phyloP scores from a whole-genome alignment of 1,139 yeast genomes.

The Yamadazyma blattariae region DNA sequence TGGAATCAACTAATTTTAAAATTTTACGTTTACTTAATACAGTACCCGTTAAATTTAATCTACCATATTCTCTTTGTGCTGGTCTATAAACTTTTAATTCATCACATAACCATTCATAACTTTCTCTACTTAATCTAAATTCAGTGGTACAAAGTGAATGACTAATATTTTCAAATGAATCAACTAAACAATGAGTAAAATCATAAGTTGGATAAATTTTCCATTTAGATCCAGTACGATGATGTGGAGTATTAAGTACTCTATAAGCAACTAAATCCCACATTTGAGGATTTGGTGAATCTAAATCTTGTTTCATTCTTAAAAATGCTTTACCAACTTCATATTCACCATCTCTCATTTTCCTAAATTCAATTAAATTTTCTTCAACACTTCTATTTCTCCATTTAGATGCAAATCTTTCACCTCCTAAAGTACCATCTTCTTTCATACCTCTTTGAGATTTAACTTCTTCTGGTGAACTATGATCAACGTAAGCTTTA shows the following conservation, averaged over 20 bases:
- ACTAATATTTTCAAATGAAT: slow-evolving; percentile 92
- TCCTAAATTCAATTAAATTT: slow-evolving; percentile 76
- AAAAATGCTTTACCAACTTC: slow-evolving; percentile 89
- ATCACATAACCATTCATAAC: slow-evolving; percentile 98
- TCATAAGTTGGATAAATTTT: slow-evolving; percentile 97
- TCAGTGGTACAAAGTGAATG: slow-evolving; percentile 96
- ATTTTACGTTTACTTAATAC: slow-evolving; percentile 94
- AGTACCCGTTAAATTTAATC: slow-evolving; percentile 92
- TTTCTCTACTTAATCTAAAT: slow-evolving; percentile 86
- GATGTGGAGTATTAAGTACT: slow-evolving; percentile 87
- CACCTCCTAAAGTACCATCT: slow-evolving; percentile 93
- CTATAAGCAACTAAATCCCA: slow-evolving; percentile 99
- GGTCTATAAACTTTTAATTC: slow-evolving; percentile 94
- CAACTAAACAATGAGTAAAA: slow-evolving; percentile 98
- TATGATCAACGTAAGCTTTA: slow-evolving; percentile 88
- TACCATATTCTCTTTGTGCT: slow-evolving; percentile 97
- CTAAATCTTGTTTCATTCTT: slow-evolving; percentile 94
- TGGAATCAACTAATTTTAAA: slow-evolving; percentile 82
- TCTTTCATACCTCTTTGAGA: slow-evolving; percentile 84
- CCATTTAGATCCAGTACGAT: slow-evolving; percentile 97
- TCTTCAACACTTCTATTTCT: slow-evolving; percentile 69
- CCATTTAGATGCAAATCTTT: slow-evolving; percentile 78
- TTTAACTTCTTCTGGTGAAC: slow-evolving; percentile 89
- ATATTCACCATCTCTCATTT: slow-evolving; percentile 87
- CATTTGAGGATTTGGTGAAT: slow-evolving; percentile 97